These are phyloP conservation scores for Barnettozyma salicaria DNA, from an alignment of 805 yeast genomes.

Conservation along the genomic window DNA sequence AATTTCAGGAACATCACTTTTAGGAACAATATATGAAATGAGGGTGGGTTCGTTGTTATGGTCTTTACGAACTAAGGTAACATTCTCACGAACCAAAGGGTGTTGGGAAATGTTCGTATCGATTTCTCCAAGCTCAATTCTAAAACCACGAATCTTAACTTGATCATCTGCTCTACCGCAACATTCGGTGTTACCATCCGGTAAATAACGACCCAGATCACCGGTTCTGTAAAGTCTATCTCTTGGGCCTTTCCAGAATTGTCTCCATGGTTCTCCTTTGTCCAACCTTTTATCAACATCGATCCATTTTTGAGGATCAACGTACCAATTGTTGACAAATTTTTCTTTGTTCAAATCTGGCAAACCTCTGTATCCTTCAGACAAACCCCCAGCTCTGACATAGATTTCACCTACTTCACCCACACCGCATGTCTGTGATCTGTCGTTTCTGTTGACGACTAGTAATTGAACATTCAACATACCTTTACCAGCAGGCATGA, in stretches of 20 bases:
- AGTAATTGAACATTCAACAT: conserved; percentile 92
- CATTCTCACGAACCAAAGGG: conserved; percentile 84
- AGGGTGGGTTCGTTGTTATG: conserved; percentile 88
- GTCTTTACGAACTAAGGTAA: conserved; percentile 87
- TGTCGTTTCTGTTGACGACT: conserved; percentile 87
- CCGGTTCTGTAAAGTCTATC: conserved; percentile 97
- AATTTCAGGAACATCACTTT: conserved; percentile 42
- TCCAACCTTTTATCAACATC: conserved; percentile 43
- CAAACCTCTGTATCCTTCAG: conserved; percentile 90
- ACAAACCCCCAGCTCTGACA: conserved; percentile 96
- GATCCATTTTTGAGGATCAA: conserved; percentile 57
- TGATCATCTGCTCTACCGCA: conserved; percentile 99
- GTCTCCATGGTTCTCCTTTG: conserved; percentile 56
- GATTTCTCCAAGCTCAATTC: conserved; percentile 97
- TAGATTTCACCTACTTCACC: conserved; percentile 99
- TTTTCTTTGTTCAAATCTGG: conserved; percentile 86
- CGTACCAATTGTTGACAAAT: conserved; percentile 89
- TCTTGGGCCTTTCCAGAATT: conserved; percentile 87
- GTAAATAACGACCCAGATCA: conserved; percentile 92
- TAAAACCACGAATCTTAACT: conserved; percentile 96
- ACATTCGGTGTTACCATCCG: conserved; percentile 97
- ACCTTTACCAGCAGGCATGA: conserved; percentile 98
- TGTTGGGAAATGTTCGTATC: conserved; percentile 96
- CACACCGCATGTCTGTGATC: conserved; percentile 89
- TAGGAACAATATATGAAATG: conserved; percentile 88